phyloP scores from a whole-genome alignment of 2,329 filamentous ascomycete genomes.

The Nannizzia gypsea region DNA sequence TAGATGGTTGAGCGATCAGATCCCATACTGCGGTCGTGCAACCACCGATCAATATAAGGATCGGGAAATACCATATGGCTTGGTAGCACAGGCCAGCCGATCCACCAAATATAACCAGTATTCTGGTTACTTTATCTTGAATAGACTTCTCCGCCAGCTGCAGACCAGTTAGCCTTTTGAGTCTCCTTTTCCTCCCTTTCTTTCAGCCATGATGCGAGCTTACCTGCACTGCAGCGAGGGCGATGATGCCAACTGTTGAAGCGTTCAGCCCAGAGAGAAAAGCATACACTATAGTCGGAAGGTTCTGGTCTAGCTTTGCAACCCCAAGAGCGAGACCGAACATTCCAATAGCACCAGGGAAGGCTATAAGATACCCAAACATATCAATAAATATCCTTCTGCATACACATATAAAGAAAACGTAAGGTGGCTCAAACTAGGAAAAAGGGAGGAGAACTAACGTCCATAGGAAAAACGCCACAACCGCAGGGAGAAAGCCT shows the following conservation, averaged over 20 bases:
- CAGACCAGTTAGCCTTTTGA: neutral
- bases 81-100: conserved; percentile 58
- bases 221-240: conserved; percentile 51
- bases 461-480: conserved; percentile 55
- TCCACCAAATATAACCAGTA: conserved; percentile 52
- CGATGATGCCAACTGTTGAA: conserved; percentile 59
- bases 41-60: conserved; percentile 49
- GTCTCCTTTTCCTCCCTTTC: neutral
- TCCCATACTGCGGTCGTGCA: conserved; percentile 46
- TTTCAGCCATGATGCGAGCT: neutral
- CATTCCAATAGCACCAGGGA: conserved; percentile 61
- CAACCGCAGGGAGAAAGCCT: conserved; percentile 46
- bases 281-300: conserved; percentile 55
- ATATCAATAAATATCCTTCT: conserved; percentile 1
- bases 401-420: neutral
- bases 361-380: conserved; percentile 34
- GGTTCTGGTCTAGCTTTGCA: conserved; percentile 44
- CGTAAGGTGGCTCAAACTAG: neutral
- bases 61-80: conserved; percentile 63
- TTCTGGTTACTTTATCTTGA: conserved; percentile 49
- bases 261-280: conserved; percentile 61
- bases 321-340: conserved; percentile 56
- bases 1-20: conserved; percentile 38
- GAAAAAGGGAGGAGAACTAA: conserved; percentile 20
- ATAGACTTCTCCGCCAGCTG: conserved; percentile 57